Evolutionary conservation across 331 rosid genomes (phyloP).

Genomic region (Stylosanthes scabra): DNA sequence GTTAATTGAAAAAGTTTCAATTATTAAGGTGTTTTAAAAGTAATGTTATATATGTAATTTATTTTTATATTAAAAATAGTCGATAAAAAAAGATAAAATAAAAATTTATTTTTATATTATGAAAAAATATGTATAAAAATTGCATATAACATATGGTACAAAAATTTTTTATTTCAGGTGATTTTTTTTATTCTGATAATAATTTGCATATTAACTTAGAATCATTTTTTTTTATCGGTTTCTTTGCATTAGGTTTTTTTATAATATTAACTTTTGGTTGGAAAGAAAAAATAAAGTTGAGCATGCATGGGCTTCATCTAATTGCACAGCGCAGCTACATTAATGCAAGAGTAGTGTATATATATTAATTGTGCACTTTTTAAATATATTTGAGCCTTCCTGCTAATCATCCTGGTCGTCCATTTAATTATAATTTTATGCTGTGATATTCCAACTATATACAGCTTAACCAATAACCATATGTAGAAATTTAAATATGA

Average conservation of each 20-base stretch:
- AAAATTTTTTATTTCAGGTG: too few relatives aligned
- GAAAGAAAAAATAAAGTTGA: background rate
- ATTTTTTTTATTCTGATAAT: too few relatives aligned
- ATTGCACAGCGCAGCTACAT: slow-evolving; percentile 9
- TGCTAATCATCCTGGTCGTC: background rate
- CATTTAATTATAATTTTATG: background rate
- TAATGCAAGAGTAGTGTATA: background rate
- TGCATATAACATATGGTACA: too few relatives aligned
- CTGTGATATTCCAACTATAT: background rate
- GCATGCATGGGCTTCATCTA: background rate
- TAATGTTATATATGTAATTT: too few relatives aligned
- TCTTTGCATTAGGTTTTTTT: background rate
- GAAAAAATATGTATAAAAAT: too few relatives aligned
- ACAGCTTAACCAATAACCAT: background rate
- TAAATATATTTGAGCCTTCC: background rate
- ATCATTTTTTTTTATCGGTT: background rate
- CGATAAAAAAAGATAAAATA: too few relatives aligned
- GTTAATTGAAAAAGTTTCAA: too few relatives aligned
- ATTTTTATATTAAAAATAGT: too few relatives aligned
- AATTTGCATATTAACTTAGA: background rate
- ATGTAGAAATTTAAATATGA: background rate
- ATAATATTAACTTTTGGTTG: background rate
- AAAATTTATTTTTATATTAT: too few relatives aligned
- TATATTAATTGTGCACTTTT: background rate
- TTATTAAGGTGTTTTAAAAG: too few relatives aligned